Percentiles rank a stretch among this genome's conserved stretches.
Evolutionary conservation across 805 yeast genomes (phyloP).

Genomic region (Komagataella mondaviorum): DNA sequence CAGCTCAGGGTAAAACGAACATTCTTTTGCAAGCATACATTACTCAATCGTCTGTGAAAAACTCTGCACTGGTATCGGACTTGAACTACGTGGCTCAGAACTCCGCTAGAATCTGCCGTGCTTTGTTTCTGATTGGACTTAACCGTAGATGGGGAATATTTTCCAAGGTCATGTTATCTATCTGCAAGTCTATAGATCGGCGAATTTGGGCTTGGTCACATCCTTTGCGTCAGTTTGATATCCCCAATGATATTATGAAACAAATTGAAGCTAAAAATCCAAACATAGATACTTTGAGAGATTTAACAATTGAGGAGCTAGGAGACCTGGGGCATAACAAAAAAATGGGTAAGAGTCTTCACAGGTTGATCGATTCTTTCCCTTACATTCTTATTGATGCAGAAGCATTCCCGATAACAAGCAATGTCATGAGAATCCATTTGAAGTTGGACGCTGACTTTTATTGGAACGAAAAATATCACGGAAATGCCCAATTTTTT

Average conservation of each 20-base stretch:
- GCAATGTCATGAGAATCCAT: conserved; percentile 74
- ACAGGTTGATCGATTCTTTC: conserved; percentile 49
- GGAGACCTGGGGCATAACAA: conserved; percentile 85
- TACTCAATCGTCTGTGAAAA: conserved; percentile 58
- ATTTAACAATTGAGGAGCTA: conserved; percentile 59
- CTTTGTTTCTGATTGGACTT: conserved; percentile 75
- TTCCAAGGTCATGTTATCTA: conserved; percentile 56
- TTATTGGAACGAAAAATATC: conserved; percentile 69
- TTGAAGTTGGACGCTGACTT: conserved; percentile 63
- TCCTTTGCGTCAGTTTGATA: conserved; percentile 78
- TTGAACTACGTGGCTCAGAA: conserved; percentile 92
- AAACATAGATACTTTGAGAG: conserved; percentile 58
- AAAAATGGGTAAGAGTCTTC: conserved; percentile 54
- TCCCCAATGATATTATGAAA: conserved; percentile 53
- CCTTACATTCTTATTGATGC: conserved; percentile 69
- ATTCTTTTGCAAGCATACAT: conserved; percentile 79
- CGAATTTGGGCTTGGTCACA: conserved; percentile 85
- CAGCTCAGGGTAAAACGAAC: conserved; percentile 79
- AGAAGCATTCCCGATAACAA: conserved; percentile 80
- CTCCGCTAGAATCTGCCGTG: conserved; percentile 85
- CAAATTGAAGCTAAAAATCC: conserved; percentile 53
- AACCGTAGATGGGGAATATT: conserved; percentile 87
- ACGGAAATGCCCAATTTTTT: conserved; percentile 75
- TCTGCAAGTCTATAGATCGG: conserved; percentile 79
- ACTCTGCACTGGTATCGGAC: conserved; percentile 77